phyloP scores from a whole-genome alignment of 1,284 basidiomycete genomes.

The Heliocybe sulcata region DNA sequence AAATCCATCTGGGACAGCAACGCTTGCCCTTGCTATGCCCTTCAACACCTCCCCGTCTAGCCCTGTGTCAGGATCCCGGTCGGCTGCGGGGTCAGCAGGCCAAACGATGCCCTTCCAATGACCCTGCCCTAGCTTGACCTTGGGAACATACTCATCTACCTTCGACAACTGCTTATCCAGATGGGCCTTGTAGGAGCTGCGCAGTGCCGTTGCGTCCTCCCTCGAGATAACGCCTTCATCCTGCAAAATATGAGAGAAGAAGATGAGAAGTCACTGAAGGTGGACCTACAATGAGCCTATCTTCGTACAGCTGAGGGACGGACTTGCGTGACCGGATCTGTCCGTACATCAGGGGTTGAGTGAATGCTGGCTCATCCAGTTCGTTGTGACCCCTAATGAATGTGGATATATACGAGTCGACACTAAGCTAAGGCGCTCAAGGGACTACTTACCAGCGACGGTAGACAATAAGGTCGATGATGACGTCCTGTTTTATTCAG shows the following conservation, averaged over 20 bases:
- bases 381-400: conserved; percentile 74
- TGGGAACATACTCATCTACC: conserved; percentile 40
- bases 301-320: conserved; percentile 79
- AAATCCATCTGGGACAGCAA: conserved; percentile 67
- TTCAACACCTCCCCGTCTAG: conserved; percentile 43
- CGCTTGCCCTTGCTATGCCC: conserved; percentile 61
- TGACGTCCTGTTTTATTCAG: conserved; percentile 51
- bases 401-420: not conserved
- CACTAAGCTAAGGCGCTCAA: not conserved
- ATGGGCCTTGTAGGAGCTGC: conserved; percentile 48
- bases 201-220: conserved; percentile 40
- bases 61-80: conserved; percentile 62
- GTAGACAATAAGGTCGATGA: conserved; percentile 85
- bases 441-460: conserved; percentile 55
- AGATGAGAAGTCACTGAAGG: not conserved
- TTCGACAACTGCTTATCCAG: conserved; percentile 55
- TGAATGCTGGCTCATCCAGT: conserved; percentile 86
- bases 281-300: conserved; percentile 58
- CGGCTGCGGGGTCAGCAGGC: conserved; percentile 52
- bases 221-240: conserved; percentile 46
- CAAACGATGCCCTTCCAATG: conserved; percentile 72
- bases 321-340: conserved; percentile 71
- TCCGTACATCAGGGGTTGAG: conserved; percentile 86
- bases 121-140: conserved; percentile 38
- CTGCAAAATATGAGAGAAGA: conserved; percentile 23